These are phyloP conservation scores for Apophysomyces elegans DNA, from an alignment of 371 early-diverging fungal genomes.

Conservation along the genomic window DNA sequence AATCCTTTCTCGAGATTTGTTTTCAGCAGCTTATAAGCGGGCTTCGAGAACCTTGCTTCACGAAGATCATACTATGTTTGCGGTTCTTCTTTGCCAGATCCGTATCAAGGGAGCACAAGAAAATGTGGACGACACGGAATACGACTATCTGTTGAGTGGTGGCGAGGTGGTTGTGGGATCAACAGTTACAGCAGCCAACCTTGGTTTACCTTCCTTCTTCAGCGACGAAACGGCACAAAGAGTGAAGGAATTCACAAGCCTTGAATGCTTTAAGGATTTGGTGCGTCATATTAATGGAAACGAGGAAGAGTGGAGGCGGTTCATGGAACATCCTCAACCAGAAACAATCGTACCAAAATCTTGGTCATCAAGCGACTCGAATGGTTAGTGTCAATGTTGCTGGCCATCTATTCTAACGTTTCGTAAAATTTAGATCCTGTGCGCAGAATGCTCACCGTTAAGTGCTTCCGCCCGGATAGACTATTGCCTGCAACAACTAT, in stretches of 20 bases:
- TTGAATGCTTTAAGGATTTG: conserved; percentile 65
- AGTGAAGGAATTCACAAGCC: conserved; percentile 53
- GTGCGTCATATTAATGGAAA: conserved; percentile 55
- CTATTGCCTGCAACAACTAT: conserved; percentile 74
- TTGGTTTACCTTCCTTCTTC: conserved; percentile 57
- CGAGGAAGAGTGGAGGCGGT: conserved; percentile 61
- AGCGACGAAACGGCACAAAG: conserved; percentile 66
- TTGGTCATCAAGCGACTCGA: conserved; percentile 56
- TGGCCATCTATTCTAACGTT: neutral
- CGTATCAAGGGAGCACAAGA: conserved; percentile 67
- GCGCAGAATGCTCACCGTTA: conserved; percentile 80
- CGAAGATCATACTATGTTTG: conserved; percentile 90
- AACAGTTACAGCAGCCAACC: conserved; percentile 38
- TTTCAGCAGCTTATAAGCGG: conserved; percentile 81
- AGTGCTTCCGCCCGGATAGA: conserved; percentile 90
- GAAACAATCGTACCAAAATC: conserved; percentile 71
- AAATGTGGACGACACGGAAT: conserved; percentile 74
- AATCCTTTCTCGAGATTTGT: conserved; percentile 84
- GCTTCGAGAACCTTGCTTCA: conserved; percentile 87
- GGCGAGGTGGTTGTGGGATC: conserved; percentile 55
- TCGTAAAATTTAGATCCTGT: conserved; percentile 53
- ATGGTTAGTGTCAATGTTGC: conserved; percentile 49
- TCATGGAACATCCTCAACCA: conserved; percentile 58
- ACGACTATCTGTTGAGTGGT: conserved; percentile 70
- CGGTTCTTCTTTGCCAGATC: conserved; percentile 87